A percentile compares a stretch with the other conserved stretches of the same genome.
Conservation (phyloP, 805 yeast species). For the Candida gorgasii region DNA sequence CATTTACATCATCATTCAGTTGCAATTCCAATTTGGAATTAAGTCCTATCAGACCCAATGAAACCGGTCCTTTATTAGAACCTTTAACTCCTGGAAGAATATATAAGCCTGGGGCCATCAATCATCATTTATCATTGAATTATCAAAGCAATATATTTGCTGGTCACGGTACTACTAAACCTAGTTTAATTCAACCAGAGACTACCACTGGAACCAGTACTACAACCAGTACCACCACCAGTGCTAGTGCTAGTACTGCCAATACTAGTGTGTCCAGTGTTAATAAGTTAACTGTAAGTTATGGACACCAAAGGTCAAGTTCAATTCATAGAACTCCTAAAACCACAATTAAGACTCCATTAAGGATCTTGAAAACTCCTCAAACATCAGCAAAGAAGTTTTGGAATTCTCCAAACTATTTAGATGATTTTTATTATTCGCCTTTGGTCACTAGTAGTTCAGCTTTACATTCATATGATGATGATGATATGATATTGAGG, state of each 20-base stretch:
- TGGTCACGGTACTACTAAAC: neutral
- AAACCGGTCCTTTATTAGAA: slow-evolving; percentile 65
- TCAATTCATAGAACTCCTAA: slow-evolving; percentile 34
- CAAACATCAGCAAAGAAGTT: slow-evolving; percentile 49
- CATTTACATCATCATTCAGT: slow-evolving; percentile 66
- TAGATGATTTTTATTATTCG: slow-evolving; percentile 67
- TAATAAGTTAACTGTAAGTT: slow-evolving; percentile 6
- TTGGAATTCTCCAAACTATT: slow-evolving; percentile 67
- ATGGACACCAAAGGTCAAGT: slow-evolving; percentile 11
- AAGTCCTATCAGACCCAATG: slow-evolving; percentile 57
- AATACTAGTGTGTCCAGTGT: no score
- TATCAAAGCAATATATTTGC: slow-evolving; percentile 11
- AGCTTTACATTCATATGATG: slow-evolving; percentile 41
- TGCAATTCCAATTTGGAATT: slow-evolving; percentile 64
- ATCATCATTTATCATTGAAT: slow-evolving; percentile 15
- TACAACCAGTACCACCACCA: slow-evolving; percentile 6
- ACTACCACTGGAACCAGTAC: neutral
- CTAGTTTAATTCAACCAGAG: slow-evolving; percentile 2
- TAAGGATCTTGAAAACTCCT: slow-evolving; percentile 39
- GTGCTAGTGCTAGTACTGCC: neutral
- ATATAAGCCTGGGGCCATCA: slow-evolving; percentile 17
- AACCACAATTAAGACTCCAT: slow-evolving; percentile 32
- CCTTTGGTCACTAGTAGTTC: slow-evolving; percentile 22
- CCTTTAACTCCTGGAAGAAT: slow-evolving; percentile 57
- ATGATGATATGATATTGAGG: slow-evolving; percentile 46